Conservation (phyloP, 2,329 filamentous ascomycete species). For the Bipolaris gigantea region DNA sequence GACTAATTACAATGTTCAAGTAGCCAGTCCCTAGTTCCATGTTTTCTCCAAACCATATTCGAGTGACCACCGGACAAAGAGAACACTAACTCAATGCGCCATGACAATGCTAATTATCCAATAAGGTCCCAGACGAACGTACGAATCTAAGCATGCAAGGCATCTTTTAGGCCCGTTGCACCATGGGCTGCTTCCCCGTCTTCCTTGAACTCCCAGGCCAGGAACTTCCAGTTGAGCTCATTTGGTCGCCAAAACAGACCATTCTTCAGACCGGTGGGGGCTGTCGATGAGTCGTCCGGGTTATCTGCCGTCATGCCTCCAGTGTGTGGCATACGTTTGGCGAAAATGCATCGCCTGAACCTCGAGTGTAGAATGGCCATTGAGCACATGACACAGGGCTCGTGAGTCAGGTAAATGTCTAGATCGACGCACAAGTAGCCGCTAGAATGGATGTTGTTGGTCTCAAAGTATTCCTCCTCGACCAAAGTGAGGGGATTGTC, state of each 20-base stretch:
- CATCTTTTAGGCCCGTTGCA: constrained; percentile 22
- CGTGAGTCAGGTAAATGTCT: constrained; percentile 91
- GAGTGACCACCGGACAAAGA: not conserved
- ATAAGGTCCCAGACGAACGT: constrained; percentile 11
- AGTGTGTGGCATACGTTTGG: constrained; percentile 74
- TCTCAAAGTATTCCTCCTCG: constrained; percentile 64
- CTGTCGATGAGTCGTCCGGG: constrained; percentile 13
- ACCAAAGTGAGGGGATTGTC: constrained; percentile 69
- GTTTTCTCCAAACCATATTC: not conserved
- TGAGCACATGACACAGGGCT: constrained; percentile 94
- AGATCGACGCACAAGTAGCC: constrained; percentile 94
- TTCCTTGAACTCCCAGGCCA: constrained; percentile 72
- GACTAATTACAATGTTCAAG: not conserved
- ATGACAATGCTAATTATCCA: constrained; percentile 29
- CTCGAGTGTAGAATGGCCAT: constrained; percentile 96
- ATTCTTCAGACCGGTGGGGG: constrained; percentile 50
- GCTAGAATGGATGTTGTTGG: constrained; percentile 66
- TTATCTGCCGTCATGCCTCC: constrained; percentile 80
- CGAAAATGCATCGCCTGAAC: constrained; percentile 84
- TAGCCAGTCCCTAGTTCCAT: not conserved
- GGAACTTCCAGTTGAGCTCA: constrained; percentile 83
- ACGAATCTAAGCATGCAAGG: constrained; percentile 36
- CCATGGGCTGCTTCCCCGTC: constrained; percentile 17
- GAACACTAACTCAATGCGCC: constrained; percentile 27
- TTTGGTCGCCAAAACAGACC: constrained; percentile 66